Percentiles rank a stretch among this genome's conserved stretches.
phyloP scores from a whole-genome alignment of 2,329 filamentous ascomycete genomes.

The Fusarium keratoplasticum region DNA sequence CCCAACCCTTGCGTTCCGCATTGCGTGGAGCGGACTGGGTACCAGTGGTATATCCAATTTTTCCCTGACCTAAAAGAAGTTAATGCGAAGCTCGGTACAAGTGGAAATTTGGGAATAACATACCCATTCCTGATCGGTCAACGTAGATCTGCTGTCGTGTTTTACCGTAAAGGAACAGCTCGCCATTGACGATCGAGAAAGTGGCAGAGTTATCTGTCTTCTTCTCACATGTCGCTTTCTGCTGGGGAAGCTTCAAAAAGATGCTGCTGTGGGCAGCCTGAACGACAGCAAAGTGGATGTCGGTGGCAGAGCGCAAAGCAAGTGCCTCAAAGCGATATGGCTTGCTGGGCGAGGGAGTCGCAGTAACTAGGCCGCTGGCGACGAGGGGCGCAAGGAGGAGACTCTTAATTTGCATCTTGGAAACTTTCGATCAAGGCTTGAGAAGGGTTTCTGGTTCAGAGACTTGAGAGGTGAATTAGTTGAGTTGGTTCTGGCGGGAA shows the following conservation, averaged over 20 bases:
- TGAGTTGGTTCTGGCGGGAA: neutral
- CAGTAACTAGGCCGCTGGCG: neutral
- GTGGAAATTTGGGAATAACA: neutral
- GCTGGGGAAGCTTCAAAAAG: neutral
- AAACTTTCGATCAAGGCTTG: neutral
- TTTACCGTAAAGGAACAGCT: neutral
- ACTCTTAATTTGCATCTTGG: neutral
- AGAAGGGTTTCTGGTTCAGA: neutral
- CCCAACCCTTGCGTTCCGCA: conserved; percentile 59
- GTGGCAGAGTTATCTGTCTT: neutral
- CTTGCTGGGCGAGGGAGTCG: neutral
- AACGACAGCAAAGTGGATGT: neutral
- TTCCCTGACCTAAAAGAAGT: neutral
- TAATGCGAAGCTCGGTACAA: neutral
- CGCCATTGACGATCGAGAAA: neutral
- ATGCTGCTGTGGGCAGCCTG: neutral
- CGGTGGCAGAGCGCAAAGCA: neutral
- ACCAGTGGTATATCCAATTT: conserved; percentile 52
- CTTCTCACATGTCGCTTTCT: neutral
- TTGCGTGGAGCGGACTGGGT: conserved; percentile 52
- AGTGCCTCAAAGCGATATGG: neutral
- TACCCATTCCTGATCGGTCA: neutral
- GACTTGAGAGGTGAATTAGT: neutral
- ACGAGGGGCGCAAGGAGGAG: neutral
- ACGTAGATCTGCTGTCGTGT: neutral